A percentile compares a stretch with the other conserved stretches of the same genome.
Conservation (phyloP, 192 early-diverging fungal species). For the Anaeromyces robustus region DNA sequence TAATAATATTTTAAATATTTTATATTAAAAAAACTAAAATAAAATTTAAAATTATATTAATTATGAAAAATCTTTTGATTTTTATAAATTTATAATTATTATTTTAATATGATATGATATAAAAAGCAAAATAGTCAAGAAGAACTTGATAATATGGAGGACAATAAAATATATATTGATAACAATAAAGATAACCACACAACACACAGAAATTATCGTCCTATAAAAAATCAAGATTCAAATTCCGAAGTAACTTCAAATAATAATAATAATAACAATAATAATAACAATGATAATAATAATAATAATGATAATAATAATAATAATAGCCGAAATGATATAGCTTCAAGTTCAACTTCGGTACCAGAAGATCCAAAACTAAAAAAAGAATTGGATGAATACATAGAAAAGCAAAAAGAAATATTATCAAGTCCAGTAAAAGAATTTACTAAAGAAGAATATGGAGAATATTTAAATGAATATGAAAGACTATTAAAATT, state of each 20-base stretch:
- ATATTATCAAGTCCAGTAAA: background rate
- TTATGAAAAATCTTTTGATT: too few species aligned
- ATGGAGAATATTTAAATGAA: background rate
- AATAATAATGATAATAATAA: background rate
- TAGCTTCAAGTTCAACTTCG: background rate
- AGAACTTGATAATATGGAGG: too few species aligned
- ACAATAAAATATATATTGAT: too few species aligned
- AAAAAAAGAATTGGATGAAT: background rate
- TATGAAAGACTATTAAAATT: background rate
- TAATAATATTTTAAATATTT: too few species aligned
- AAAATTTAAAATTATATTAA: too few species aligned
- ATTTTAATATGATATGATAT: too few species aligned
- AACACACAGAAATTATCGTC: too few species aligned
- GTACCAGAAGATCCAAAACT: background rate
- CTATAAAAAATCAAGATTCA: too few species aligned
- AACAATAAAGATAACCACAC: too few species aligned
- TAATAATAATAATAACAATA: background rate
- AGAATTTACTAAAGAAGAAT: background rate
- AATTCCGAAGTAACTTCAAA: background rate
- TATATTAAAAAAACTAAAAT: too few species aligned
- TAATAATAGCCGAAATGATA: background rate
- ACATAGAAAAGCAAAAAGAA: background rate
- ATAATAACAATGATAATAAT: background rate
- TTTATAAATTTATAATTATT: too few species aligned
- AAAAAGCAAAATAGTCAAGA: too few species aligned